Evolutionary conservation across 345 rosid species (phyloP).

Genomic region (Brassica rapa): DNA sequence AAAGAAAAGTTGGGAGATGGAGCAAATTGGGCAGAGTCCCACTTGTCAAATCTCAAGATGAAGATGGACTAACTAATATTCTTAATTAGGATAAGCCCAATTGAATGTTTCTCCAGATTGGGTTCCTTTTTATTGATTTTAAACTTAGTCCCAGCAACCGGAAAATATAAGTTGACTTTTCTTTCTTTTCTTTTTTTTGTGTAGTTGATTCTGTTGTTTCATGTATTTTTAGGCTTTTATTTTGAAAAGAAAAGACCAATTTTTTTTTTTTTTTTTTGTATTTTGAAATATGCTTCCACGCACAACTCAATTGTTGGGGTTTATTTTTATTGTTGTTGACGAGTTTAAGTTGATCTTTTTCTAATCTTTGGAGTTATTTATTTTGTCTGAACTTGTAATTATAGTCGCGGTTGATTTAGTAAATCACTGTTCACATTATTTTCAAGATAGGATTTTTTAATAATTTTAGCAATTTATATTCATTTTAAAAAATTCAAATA

Average conservation of each 20-base stretch:
- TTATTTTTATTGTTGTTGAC: not conserved
- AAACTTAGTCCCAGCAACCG: constrained; percentile 8
- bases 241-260: not conserved
- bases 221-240: not conserved
- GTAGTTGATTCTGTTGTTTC: constrained; percentile 30
- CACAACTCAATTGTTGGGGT: not conserved
- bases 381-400: too few relatives aligned
- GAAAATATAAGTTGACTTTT: constrained; percentile 21
- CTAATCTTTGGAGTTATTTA: not conserved
- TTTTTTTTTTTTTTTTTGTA: constrained; percentile 16
- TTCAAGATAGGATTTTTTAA: too few relatives aligned
- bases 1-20: constrained; percentile 76
- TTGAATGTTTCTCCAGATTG: constrained; percentile 25
- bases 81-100: constrained; percentile 24
- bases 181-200: not conserved
- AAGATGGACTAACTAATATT: constrained; percentile 27
- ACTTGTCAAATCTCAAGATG: constrained; percentile 61
- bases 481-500: too few relatives aligned
- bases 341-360: not conserved
- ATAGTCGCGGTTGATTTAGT: too few relatives aligned
- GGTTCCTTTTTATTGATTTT: constrained; percentile 33
- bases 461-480: too few relatives aligned
- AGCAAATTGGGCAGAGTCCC: constrained; percentile 49
- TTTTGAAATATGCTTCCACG: constrained; percentile 9
- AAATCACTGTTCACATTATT: too few relatives aligned